Evolutionary conservation across 305 asterid genomes (phyloP), one percentile per base, ranked within the genome.

Genomic region (Coffea humblotiana): DNA sequence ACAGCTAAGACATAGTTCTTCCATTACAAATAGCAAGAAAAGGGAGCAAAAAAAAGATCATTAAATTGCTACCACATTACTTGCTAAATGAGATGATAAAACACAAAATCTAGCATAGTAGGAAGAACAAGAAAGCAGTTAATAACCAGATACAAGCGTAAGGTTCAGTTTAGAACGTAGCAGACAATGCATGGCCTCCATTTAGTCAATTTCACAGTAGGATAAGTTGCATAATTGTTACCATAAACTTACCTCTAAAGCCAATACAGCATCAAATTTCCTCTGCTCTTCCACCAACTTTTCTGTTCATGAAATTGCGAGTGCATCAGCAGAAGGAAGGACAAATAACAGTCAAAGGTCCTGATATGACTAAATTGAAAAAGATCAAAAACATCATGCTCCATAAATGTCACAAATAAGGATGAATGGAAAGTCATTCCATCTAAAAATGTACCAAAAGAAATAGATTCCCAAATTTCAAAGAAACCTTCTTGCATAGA

Each of bases 191-290:
- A 48, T 47, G 0, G 9, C 66, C 52, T 3, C 27, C 0, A 23
- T 27, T 21, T 15, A 52, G 25, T 7, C 40, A 52, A n/a, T 70
- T 3, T 40, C 60, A 77, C 14, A 47, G 71, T 29, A 49, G 51
- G 76, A 49, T 25, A 32, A 15, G 29, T 64, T 6, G 72, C 66
- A 51, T 35, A n/a, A 77, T 14, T 66, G 32, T 25, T 45, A n/a
- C 35, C 37, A n/a, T 14, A 25, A 23, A 25, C 89, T 66, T 85
- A 96, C 99, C 97, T 96, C 99, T 81, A 94, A 86, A 48, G 98
- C 87, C 86, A 96, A 79, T 73, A 96, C 98, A 76, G 92, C 99
- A 85, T 96, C 98, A 82, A 91, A 94, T 75, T 91, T 85, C 80
- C 86, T 82, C 89, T 88, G 88, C 89, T 94, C 98, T 85, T 93